Evolutionary conservation across 345 rosid genomes (phyloP), one percentile per base, ranked within the genome.

Genomic region (Iberis pinnata): DNA sequence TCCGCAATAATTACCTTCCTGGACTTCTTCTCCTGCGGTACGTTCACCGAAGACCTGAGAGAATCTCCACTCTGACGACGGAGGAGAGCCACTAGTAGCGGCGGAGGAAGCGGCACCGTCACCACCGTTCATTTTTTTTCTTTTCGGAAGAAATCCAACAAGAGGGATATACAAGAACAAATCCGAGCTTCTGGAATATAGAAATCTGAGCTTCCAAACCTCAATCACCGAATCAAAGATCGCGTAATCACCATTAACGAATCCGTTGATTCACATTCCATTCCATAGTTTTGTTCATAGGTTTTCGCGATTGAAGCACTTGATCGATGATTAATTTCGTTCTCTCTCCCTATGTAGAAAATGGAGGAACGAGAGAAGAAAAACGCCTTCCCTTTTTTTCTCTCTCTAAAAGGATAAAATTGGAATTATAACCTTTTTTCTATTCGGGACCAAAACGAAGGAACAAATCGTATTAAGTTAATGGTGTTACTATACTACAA

Each of bases 1-100:
- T 31, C 9, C 4, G 11, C 57, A 60, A 42, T 38, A 43, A 49
- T 53, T 65, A 81, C 84, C 88, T 79, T 87, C 92, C 53, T 87
- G 93, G 8, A 81, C 88, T 81, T 87, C 95, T 64, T 87, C 95
- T 43, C 93, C 89, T 47, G 87, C 95, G 33, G 89, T 75, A 31
- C 95, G 81, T 32, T 87, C 95, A 14, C 96, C 93, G 76, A 87
- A 87, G 60, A 87, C 96, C 80, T 87, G 96, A 46, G 96, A 83
- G 71, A 87, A 87, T 72, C 86, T 78, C 95, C 95, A 87, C 67
- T 87, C 95, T 38, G 83, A 58, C 37, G 78, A 70, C 52, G 70
- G 88, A 41, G 78, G 81, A 62, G 79, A 78, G 9, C 54, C 64
- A 48, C 53, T 29, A 35, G 46, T 42, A 14, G 58, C 63, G 43